phyloP scores from a whole-genome alignment of 164 flowering plant genomes.

The Litsea cubeba region DNA sequence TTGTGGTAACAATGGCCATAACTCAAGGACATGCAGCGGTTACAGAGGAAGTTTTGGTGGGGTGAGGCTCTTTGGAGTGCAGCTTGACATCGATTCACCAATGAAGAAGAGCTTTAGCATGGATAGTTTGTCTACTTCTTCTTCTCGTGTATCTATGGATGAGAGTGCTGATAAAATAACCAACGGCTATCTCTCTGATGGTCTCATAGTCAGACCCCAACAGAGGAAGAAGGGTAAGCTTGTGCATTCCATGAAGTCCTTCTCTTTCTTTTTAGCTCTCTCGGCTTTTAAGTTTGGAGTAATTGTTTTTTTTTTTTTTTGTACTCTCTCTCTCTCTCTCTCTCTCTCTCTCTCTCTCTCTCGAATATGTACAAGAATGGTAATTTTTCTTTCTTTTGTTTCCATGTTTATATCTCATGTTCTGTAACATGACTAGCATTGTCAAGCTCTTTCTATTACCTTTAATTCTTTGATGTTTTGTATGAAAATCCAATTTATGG shows the following conservation, averaged over 20 bases:
- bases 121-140: conserved; percentile 47
- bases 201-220: conserved; percentile 33
- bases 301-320: background rate
- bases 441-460: background rate
- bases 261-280: background rate
- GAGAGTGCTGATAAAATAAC: conserved; percentile 33
- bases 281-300: too few species aligned
- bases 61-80: conserved; percentile 72
- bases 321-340: background rate
- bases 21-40: conserved; percentile 65
- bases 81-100: conserved; percentile 39
- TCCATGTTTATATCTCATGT: background rate
- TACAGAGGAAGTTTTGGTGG: conserved; percentile 27
- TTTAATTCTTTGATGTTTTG: background rate
- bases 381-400: background rate
- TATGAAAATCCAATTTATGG: background rate
- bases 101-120: conserved; percentile 66
- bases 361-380: background rate
- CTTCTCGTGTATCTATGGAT: conserved; percentile 24
- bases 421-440: background rate
- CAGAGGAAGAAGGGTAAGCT: conserved; percentile 63
- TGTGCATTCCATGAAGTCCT: background rate
- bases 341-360: too few species aligned
- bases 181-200: conserved; percentile 59
- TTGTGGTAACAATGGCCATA: conserved; percentile 81